Evolutionary conservation across 345 rosid species (phyloP), one percentile per base, ranked within the genome.

Genomic region (Nasturtium officinale): DNA sequence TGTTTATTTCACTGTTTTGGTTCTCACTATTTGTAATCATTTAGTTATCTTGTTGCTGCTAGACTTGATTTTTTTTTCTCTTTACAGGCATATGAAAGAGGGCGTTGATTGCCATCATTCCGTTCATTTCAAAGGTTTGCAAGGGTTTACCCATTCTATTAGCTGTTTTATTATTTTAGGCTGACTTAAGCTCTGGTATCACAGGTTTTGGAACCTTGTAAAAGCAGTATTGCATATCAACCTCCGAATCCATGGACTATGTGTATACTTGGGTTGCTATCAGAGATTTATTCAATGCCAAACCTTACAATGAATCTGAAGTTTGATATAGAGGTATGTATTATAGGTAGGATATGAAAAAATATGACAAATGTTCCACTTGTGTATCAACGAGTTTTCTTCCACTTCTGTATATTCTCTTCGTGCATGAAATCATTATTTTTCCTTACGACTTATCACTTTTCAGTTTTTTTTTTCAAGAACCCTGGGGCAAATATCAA

Each of bases 241-340:
- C 96, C 97, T 65, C 97, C 97, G 25, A 92, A 89, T 80, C 97
- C 97, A 12, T 92, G 97, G 97, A 89, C 96, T 7, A 89, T 89
- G 90, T 87, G 85, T 20, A 92, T 92, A 76, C 96, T 92, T 61
- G 89, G 89, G 61, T 81, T 92, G 72, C 86, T 92, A 20, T 79
- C 86, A 26, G 97, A 92, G 85, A 87, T 92, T 42, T 91, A 91
- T 68, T 83, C 89, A 50, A 86, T 91, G 94, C 97, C 92, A 16
- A 89, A 92, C 81, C 82, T 92, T 74, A 92, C 89, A 82, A 88
- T 92, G 97, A 92, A 92, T 64, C 87, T 92, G 26, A 92, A 89
- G 79, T 92, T 92, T 87, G 96, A 92, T 69, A 92, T 92, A 75
- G 97, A 92, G 97, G 97, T 92, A 75, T 59, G 26, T 37, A 7